Percentiles rank a stretch among this genome's conserved stretches.
These are phyloP conservation scores for Oropetium thomaeum DNA, from an alignment of 176 grass and related monocot species.

Conservation along the genomic window DNA sequence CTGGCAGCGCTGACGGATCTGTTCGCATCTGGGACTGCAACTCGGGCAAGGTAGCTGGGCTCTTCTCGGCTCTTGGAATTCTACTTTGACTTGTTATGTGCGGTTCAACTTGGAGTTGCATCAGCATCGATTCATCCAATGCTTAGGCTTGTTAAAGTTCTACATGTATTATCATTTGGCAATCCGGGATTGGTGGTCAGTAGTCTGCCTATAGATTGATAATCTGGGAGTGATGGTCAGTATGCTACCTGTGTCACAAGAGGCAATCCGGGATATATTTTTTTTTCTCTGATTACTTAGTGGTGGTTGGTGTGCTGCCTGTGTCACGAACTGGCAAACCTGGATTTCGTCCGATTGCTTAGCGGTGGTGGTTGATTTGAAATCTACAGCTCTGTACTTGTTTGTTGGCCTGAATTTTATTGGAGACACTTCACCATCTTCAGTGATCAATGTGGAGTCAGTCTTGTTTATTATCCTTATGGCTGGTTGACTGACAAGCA, in stretches of 20 bases:
- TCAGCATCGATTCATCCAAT: background rate
- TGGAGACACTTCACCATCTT: background rate
- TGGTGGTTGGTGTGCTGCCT: background rate
- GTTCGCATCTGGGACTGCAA: constrained; percentile 44
- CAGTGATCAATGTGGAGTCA: constrained; percentile 14
- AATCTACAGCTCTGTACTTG: background rate
- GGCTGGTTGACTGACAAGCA: background rate
- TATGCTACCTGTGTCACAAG: background rate
- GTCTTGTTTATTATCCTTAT: background rate
- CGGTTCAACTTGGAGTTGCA: constrained; percentile 2
- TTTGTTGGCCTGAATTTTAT: background rate
- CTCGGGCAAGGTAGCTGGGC: constrained; percentile 41
- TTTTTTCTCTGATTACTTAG: background rate
- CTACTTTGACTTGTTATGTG: constrained; percentile 1
- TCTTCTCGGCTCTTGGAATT: constrained; percentile 24
- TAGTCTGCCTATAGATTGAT: background rate
- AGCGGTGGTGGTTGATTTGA: background rate
- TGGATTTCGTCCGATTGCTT: constrained; percentile 1
- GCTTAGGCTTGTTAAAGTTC: background rate
- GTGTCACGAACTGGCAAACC: background rate
- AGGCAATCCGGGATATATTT: background rate
- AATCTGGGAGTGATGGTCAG: background rate
- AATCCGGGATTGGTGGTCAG: background rate
- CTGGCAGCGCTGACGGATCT: constrained; percentile 34
- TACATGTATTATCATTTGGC: background rate